Evolutionary conservation across 768 basidiomycete genomes (phyloP).

Genomic region (Lentinula boryana): DNA sequence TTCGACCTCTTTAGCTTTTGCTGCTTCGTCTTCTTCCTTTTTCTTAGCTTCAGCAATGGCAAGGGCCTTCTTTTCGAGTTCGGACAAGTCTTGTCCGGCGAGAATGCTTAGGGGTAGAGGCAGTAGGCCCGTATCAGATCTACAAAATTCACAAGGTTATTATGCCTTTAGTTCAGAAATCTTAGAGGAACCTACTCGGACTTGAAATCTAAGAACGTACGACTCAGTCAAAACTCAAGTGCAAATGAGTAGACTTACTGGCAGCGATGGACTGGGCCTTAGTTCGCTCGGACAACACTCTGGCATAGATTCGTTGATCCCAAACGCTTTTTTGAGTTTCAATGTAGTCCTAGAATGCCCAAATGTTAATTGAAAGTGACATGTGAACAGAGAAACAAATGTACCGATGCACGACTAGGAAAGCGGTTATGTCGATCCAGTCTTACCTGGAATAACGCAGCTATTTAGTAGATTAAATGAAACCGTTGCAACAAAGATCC

Average conservation of each 20-base stretch:
- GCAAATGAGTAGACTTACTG: conserved; percentile 8
- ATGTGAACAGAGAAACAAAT: background rate
- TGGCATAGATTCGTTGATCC: conserved; percentile 22
- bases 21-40: conserved; percentile 7
- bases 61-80: conserved; percentile 13
- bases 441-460: conserved; percentile 8
- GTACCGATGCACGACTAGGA: conserved; percentile 4
- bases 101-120: conserved; percentile 11
- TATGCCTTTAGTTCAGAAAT: background rate
- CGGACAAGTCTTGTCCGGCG: conserved; percentile 12
- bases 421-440: conserved; percentile 8
- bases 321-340: conserved; percentile 18
- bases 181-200: conserved; percentile 9
- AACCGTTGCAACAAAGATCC: background rate
- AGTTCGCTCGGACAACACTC: conserved; percentile 14
- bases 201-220: conserved; percentile 12
- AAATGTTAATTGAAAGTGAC: conserved; percentile 4
- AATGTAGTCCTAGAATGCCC: conserved; percentile 18
- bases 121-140: conserved; percentile 5
- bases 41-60: conserved; percentile 8
- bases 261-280: conserved; percentile 14
- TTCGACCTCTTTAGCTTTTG: background rate
- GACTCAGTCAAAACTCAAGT: background rate
- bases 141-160: background rate
- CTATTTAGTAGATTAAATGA: too few species aligned